phyloP scores from a whole-genome alignment of 2,329 filamentous ascomycete species.

The Colletotrichum cordylinicola region DNA sequence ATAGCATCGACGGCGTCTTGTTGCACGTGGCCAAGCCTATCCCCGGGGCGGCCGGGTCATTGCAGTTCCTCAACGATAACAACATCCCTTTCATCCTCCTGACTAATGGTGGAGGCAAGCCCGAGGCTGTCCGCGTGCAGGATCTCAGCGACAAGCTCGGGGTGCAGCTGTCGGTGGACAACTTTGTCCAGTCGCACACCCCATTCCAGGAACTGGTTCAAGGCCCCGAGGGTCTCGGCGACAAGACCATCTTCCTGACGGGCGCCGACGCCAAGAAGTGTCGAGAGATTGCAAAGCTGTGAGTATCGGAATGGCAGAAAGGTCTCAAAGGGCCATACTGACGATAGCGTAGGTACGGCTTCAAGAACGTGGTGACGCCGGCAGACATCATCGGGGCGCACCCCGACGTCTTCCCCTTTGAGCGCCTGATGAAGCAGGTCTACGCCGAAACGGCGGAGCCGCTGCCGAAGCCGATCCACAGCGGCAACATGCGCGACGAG shows the following conservation, averaged over 20 bases:
- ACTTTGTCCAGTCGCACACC: slow-evolving; percentile 89
- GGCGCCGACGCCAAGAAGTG: slow-evolving; percentile 73
- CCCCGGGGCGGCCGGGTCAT: slow-evolving; percentile 76
- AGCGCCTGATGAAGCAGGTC: slow-evolving; percentile 66
- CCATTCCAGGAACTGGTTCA: slow-evolving; percentile 78
- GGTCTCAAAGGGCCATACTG: too few species aligned
- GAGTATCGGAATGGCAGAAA: too few species aligned
- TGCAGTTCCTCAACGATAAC: slow-evolving; percentile 75
- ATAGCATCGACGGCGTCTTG: slow-evolving; percentile 89
- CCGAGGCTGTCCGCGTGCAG: slow-evolving; percentile 56
- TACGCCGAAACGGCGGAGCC: slow-evolving; percentile 65
- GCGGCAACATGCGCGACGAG: slow-evolving; percentile 40
- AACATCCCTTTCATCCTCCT: slow-evolving; percentile 91
- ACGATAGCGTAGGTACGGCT: slow-evolving; percentile 61
- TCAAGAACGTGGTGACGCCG: slow-evolving; percentile 82
- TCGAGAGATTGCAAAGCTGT: slow-evolving; percentile 75
- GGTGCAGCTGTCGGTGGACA: slow-evolving; percentile 51
- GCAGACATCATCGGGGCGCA: slow-evolving; percentile 81
- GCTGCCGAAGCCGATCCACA: slow-evolving; percentile 57
- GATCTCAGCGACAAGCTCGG: slow-evolving; percentile 43
- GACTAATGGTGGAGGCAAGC: slow-evolving; percentile 92
- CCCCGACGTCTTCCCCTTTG: slow-evolving; percentile 84
- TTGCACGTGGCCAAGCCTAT: slow-evolving; percentile 82
- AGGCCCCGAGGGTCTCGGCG: slow-evolving; percentile 55
- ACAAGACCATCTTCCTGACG: slow-evolving; percentile 76